Evolutionary conservation across 805 yeast species (phyloP), one percentile per base, ranked within the genome.

Genomic region (Candida odintsovae): DNA sequence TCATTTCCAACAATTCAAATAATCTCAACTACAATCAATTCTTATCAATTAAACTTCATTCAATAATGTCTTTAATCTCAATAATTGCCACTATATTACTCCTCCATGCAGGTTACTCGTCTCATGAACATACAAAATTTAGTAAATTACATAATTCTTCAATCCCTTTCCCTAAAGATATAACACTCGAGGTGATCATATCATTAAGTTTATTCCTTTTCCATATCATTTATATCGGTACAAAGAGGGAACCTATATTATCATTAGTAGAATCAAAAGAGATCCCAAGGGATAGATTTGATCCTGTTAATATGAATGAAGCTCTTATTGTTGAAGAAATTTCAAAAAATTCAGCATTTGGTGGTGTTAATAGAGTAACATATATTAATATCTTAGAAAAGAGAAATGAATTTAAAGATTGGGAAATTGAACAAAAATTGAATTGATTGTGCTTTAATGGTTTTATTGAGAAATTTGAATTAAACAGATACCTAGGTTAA

Each of bases 61-160:
- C n/a, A n/a, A n/a, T n/a, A 28, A 28, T 28, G 31, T 28, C 20
- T 20, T 6, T 33, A 4, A 16, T 33, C 36, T 7, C 20, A 11
- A 4, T 16, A 2, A 4, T 44, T 2, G 50, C 43, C 12, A 10
- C 42, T 1, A 1, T 36, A 6, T 29, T 44, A 7, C 45, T 47
- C 5, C n/a, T 23, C 3, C 50, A 47, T 29, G 45, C 50, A 6
- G 45, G 42, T 16, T 47, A 47, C 41, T 47, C 50, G 10, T 47
- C 50, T 10, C 42, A 47, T 31, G 50, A 47, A 26, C 35, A 38
- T 25, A 28, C 41, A 2, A 44, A 45, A 19, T 29, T 38, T 39
- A 16, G 38, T 1, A 47, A 47, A 22, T 22, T 44, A 10, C 16
- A 26, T 6, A 26, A 37, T 7, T 20, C 41, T 11, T 15, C 11